Percentiles rank a stretch among this genome's conserved stretches.
Evolutionary conservation across 164 flowering plant genomes (phyloP).

Genomic region (Vitis rotundifolia): DNA sequence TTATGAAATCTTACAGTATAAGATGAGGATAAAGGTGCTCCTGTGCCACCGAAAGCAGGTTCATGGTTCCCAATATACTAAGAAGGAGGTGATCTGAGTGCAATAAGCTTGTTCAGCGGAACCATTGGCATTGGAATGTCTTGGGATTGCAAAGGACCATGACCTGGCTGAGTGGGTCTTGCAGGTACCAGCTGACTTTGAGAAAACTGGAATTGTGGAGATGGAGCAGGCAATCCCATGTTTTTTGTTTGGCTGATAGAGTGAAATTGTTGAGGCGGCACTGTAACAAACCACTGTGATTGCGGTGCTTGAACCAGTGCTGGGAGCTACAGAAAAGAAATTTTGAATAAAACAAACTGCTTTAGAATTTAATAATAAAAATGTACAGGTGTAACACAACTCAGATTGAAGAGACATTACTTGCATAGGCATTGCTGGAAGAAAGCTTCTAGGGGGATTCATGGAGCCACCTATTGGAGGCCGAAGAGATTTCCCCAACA

Average conservation of each 20-base stretch:
- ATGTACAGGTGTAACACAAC: background rate
- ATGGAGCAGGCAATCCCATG: slow-evolving; percentile 24
- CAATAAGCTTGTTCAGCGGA: slow-evolving; percentile 17
- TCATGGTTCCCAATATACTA: slow-evolving; percentile 12
- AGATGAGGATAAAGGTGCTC: slow-evolving; percentile 22
- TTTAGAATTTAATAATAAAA: background rate
- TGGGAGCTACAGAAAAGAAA: slow-evolving; percentile 19
- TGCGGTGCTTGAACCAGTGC: slow-evolving; percentile 21
- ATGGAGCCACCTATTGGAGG: slow-evolving; percentile 26
- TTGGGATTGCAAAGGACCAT: slow-evolving; percentile 13
- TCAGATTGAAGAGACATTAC: slow-evolving; percentile 18
- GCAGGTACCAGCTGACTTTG: slow-evolving; percentile 36
- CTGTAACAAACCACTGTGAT: slow-evolving; percentile 21
- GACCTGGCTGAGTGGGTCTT: slow-evolving; percentile 30
- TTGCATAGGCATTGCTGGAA: slow-evolving; percentile 28
- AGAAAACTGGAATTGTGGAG: slow-evolving; percentile 24
- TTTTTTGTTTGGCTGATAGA: slow-evolving; percentile 17
- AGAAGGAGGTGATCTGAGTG: slow-evolving; percentile 13
- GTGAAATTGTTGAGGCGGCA: slow-evolving; percentile 26
- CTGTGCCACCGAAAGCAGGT: slow-evolving; percentile 23
- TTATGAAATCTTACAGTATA: slow-evolving; percentile 24
- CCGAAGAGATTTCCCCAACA: slow-evolving; percentile 17
- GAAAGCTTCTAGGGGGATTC: slow-evolving; percentile 26
- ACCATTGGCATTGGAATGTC: slow-evolving; percentile 14
- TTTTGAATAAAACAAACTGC: background rate